phyloP scores from a whole-genome alignment of 2,329 filamentous ascomycete species.

The Aspergillus alliaceus region DNA sequence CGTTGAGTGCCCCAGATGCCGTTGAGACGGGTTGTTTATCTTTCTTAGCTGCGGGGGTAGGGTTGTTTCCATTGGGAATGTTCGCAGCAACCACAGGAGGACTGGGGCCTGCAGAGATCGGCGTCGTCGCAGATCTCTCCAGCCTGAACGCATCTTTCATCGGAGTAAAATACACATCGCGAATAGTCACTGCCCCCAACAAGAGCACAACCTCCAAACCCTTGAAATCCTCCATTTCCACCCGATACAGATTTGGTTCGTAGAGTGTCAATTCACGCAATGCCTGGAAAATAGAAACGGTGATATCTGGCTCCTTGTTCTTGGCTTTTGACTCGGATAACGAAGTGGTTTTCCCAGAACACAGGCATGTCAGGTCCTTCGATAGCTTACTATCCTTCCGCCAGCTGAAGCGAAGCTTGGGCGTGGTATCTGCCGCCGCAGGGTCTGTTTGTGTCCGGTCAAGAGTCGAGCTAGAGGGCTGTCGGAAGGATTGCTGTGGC shows the following conservation, averaged over 20 bases:
- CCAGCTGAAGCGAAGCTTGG: slow-evolving; percentile 84
- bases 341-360: slow-evolving; percentile 73
- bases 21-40: slow-evolving; percentile 1
- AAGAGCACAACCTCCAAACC: slow-evolving; percentile 81
- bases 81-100: slow-evolving; percentile 24
- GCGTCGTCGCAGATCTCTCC: slow-evolving; percentile 6
- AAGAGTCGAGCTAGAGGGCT: slow-evolving; percentile 74
- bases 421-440: slow-evolving; percentile 55
- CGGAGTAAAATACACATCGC: slow-evolving; percentile 63
- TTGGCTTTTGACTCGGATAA: slow-evolving; percentile 65
- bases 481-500: slow-evolving; percentile 78
- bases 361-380: slow-evolving; percentile 84
- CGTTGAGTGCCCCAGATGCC: slow-evolving; percentile 1
- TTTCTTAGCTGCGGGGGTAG: neutral
- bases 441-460: slow-evolving; percentile 71
- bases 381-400: slow-evolving; percentile 81
- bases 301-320: slow-evolving; percentile 91
- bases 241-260: slow-evolving; percentile 84
- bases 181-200: slow-evolving; percentile 60
- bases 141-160: slow-evolving; percentile 79
- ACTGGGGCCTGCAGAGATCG: slow-evolving; percentile 5
- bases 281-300: slow-evolving; percentile 80
- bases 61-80: neutral
- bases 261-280: slow-evolving; percentile 82
- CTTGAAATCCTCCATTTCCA: slow-evolving; percentile 92